A percentile compares a stretch with the other conserved stretches of the same genome.
Conservation (phyloP, 148 eudicot genomes). For the Mesembryanthemum crystallinum region DNA sequence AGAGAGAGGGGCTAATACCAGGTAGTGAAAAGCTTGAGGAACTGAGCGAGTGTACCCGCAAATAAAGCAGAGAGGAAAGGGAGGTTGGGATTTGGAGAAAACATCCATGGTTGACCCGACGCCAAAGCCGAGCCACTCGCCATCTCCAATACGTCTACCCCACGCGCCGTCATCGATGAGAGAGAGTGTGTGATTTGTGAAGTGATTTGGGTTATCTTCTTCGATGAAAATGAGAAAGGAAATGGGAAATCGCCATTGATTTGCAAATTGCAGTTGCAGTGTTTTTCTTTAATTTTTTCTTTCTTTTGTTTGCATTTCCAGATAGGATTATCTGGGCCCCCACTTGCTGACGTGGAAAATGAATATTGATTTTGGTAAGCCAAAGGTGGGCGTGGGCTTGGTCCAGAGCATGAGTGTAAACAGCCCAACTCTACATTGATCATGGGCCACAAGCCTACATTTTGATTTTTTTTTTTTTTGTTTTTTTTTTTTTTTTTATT, state of each 20-base stretch:
- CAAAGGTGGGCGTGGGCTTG: too few relatives aligned
- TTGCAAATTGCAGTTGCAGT: not conserved
- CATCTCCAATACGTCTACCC: conserved; percentile 22
- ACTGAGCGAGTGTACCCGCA: conserved; percentile 55
- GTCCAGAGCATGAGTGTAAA: too few relatives aligned
- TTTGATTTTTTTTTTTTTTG: too few relatives aligned
- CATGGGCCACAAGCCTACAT: too few relatives aligned
- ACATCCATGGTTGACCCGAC: conserved; percentile 32
- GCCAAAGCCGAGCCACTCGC: conserved; percentile 31
- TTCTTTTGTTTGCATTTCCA: too few relatives aligned
- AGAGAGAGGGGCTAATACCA: conserved; percentile 30
- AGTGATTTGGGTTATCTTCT: too few relatives aligned
- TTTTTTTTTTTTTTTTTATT: too few relatives aligned
- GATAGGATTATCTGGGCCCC: not conserved
- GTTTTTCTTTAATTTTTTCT: not conserved
- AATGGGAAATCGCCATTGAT: not conserved
- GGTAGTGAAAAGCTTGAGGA: conserved; percentile 56
- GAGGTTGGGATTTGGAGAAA: conserved; percentile 41
- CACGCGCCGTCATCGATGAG: conserved; percentile 37
- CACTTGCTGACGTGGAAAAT: not conserved
- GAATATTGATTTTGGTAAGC: too few relatives aligned
- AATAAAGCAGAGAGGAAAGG: conserved; percentile 53
- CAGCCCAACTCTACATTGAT: too few relatives aligned
- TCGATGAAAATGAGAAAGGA: not conserved
- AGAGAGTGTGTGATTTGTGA: not conserved